These are phyloP conservation scores for Diutina sp. DNA, from an alignment of 1,139 yeast genomes.

Conservation along the genomic window DNA sequence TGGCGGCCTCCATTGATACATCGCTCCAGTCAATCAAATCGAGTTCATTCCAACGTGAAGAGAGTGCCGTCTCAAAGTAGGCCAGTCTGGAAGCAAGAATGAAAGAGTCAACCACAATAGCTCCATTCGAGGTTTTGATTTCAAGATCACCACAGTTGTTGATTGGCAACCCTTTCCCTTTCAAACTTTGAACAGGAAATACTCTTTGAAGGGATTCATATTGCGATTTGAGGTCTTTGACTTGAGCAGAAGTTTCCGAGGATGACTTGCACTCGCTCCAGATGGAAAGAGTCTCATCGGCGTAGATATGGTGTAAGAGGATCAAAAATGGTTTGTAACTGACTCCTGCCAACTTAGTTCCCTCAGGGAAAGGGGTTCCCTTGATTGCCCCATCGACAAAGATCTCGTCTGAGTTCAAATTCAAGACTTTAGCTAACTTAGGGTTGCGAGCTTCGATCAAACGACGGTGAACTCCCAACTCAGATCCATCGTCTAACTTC, in stretches of 20 bases:
- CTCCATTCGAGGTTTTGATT: constrained; percentile 27
- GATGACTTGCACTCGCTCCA: constrained; percentile 13
- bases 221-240: neutral
- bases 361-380: neutral
- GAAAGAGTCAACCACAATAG: constrained; percentile 31
- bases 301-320: constrained; percentile 22
- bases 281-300: constrained; percentile 14
- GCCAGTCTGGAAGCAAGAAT: constrained; percentile 45
- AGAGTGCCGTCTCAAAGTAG: constrained; percentile 49
- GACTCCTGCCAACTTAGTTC: neutral
- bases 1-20: neutral
- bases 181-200: constrained; percentile 1
- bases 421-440: neutral
- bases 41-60: constrained; percentile 37
- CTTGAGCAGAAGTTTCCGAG: neutral
- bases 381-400: neutral
- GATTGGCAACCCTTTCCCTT: constrained; percentile 1
- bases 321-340: constrained; percentile 14
- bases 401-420: neutral
- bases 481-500: neutral
- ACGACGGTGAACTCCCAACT: neutral
- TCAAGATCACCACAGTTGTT: constrained; percentile 10
- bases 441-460: neutral
- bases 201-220: neutral
- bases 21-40: neutral